Percentiles rank a stretch among this genome's conserved stretches.
These are phyloP conservation scores for Bruguiera hainesii DNA, from an alignment of 441 rosid species.

Conservation along the genomic window DNA sequence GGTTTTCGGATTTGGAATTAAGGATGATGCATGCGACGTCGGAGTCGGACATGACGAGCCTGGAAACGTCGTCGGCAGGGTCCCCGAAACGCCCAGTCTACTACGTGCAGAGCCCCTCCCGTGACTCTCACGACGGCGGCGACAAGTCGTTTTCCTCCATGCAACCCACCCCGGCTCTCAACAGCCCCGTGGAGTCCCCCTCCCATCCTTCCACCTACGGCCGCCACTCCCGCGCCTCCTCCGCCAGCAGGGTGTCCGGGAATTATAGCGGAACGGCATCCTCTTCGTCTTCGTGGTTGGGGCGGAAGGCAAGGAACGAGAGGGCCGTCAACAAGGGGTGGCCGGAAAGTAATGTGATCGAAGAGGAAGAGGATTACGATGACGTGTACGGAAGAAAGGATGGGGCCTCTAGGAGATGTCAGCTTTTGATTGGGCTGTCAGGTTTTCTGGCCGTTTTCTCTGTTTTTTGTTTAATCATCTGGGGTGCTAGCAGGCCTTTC, in stretches of 20 bases:
- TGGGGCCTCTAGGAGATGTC: conserved; percentile 42
- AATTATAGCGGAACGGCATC: conserved; percentile 55
- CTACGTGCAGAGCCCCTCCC: conserved; percentile 75
- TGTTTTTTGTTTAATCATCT: conserved; percentile 68
- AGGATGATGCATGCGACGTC: conserved; percentile 32
- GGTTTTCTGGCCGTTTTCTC: conserved; percentile 49
- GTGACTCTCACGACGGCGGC: conserved; percentile 65
- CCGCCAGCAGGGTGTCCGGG: conserved; percentile 66
- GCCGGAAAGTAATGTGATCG: conserved; percentile 53
- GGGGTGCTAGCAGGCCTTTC: conserved; percentile 84
- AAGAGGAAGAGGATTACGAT: conserved; percentile 61
- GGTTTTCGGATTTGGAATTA: background rate
- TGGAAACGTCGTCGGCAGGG: conserved; percentile 46
- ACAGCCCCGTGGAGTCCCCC: conserved; percentile 65
- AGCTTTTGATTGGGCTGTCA: conserved; percentile 41
- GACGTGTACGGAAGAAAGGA: conserved; percentile 36
- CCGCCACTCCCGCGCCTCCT: conserved; percentile 63
- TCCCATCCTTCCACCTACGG: conserved; percentile 63
- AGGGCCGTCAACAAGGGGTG: conserved; percentile 51
- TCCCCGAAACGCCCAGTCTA: conserved; percentile 64
- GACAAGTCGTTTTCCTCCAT: conserved; percentile 47
- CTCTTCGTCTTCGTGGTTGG: conserved; percentile 44
- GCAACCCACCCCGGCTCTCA: conserved; percentile 59
- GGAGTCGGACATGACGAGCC: conserved; percentile 60
- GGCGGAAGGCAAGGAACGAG: conserved; percentile 42